These are phyloP conservation scores for Mycena haematopus DNA, from an alignment of 768 basidiomycete genomes.

Conservation along the genomic window DNA sequence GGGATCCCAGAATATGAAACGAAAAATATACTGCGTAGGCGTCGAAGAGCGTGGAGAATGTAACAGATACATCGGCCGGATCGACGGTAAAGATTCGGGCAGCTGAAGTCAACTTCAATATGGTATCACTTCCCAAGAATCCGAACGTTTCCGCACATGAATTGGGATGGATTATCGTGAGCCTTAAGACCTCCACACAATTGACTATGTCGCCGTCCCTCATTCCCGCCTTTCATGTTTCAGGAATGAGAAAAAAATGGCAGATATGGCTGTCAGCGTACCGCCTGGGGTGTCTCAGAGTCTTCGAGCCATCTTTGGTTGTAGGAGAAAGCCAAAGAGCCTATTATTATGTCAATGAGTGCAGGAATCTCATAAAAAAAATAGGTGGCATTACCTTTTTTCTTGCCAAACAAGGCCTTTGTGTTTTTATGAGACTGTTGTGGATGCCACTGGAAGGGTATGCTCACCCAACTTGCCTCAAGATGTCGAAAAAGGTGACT, in stretches of 20 bases:
- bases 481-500: conserved; percentile 7
- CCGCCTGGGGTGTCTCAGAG: conserved; percentile 6
- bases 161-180: conserved; percentile 11
- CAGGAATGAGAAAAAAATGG: not conserved
- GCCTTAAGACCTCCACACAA: conserved; percentile 6
- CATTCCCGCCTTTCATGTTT: conserved; percentile 1
- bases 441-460: not conserved
- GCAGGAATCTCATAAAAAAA: not conserved
- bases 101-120: not conserved
- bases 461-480: conserved; percentile 5
- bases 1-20: not conserved
- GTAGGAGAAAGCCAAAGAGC: conserved; percentile 19
- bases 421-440: not conserved
- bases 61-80: not conserved
- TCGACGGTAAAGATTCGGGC: conserved; percentile 6
- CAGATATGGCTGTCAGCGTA: not conserved
- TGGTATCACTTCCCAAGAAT: not conserved
- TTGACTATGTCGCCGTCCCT: conserved; percentile 6
- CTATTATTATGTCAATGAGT: not conserved
- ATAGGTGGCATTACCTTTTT: conserved; percentile 6
- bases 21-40: conserved; percentile 8
- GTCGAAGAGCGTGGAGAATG: conserved; percentile 14
- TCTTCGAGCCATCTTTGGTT: conserved; percentile 11
- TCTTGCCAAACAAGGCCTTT: conserved; percentile 1
- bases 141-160: not conserved